phyloP scores from a whole-genome alignment of 306 rosid species.

The Prunus davidiana region DNA sequence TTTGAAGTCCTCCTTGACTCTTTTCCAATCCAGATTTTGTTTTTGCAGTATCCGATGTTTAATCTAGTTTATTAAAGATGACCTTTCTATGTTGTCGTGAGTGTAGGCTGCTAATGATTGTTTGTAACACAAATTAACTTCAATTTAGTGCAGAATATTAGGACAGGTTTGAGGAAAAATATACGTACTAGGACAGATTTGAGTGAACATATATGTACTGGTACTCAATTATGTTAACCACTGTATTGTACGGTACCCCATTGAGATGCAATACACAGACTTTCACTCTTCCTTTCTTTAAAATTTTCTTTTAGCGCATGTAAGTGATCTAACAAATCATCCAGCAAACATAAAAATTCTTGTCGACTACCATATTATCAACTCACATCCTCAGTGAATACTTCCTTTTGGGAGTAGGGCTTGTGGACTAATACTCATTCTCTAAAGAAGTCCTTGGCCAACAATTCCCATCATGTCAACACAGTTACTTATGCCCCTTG shows the following conservation, averaged over 20 bases:
- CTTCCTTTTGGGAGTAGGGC: not conserved
- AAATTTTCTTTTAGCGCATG: no score
- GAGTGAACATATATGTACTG: not conserved
- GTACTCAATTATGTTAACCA: not conserved
- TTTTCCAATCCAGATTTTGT: not conserved
- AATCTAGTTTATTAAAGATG: not conserved
- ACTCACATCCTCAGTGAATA: not conserved
- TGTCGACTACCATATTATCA: not conserved
- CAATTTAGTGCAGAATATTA: not conserved
- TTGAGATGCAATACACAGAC: no score
- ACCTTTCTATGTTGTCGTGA: not conserved
- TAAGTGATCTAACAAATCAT: no score
- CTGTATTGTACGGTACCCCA: not conserved
- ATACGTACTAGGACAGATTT: not conserved
- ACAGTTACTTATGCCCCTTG: not conserved
- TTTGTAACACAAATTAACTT: not conserved
- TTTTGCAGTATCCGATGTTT: not conserved
- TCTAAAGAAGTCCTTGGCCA: not conserved
- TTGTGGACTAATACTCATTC: not conserved
- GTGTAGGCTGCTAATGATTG: not conserved
- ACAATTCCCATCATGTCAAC: not conserved
- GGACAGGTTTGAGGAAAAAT: not conserved
- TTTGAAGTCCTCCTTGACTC: not conserved
- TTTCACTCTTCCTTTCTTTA: no score
- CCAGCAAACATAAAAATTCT: not conserved